Evolutionary conservation across 345 rosid species (phyloP), one percentile per base, ranked within the genome.

Genomic region (Conringia planisiliqua): DNA sequence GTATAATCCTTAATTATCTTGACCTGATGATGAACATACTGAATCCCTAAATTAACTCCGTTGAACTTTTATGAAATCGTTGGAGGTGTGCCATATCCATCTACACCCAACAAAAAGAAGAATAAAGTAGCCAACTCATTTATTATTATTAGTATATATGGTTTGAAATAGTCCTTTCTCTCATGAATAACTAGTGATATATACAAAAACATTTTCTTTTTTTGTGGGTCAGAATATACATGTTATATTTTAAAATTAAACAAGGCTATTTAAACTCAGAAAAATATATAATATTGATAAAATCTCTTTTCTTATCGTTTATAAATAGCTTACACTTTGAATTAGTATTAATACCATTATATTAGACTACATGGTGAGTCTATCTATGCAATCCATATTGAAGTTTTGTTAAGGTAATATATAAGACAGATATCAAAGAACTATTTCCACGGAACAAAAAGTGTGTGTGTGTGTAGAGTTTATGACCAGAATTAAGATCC

Each of bases 401-500:
- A 30, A 55, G 22, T 33, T 29, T 30, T 29, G 38, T 55, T n/a
- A 55, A 7, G 27, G 5, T 18, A 12, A 39, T 22, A 35, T n/a
- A 22, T 9, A 9, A 43, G 38, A 56, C 42, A 56, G 62, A n/a
- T n/a, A 43, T 59, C 58, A 24, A 43, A 46, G 12, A 59, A 22
- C 20, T 70, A 22, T 10, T 16, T 27, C 14, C 1, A 8, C 12
- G 35, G 4, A 57, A 30, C 48, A 3, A 48, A 59, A 70, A 32
- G 0, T 35, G 47, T 36, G 36, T 38, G 16, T 33, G 0, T 22
- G 29, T 17, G 3, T 10, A 20, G 5, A 36, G 42, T 55, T 14
- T 46, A 26, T 72, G 32, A 72, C 68, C 32, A 62, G 50, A 18
- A n/a, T n/a, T n/a, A 29, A 39, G 60, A 14, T n/a, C 70, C 32